phyloP scores from a whole-genome alignment of 352 stramenopile genomes.

The Globisporangium megalacanthum region DNA sequence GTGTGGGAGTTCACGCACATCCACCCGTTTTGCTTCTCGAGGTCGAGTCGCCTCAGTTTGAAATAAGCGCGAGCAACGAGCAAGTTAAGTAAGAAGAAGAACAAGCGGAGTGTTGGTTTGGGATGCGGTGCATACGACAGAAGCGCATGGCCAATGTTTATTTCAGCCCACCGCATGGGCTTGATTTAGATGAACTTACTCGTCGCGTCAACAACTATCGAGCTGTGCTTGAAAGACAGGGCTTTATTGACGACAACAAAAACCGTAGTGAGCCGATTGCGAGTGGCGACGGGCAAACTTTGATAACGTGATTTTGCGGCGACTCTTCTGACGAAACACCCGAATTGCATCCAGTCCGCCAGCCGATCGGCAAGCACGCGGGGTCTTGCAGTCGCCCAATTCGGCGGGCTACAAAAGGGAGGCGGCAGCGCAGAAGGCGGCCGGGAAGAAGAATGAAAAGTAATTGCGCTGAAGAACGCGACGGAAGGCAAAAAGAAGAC shows the following conservation, averaged over 20 bases:
- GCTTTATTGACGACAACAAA: background rate
- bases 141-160: background rate
- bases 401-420: background rate
- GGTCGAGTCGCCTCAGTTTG: too few species aligned
- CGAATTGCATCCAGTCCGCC: background rate
- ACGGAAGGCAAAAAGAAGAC: too few species aligned
- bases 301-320: background rate
- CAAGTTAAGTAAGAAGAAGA: background rate
- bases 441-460: background rate
- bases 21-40: too few species aligned
- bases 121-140: background rate
- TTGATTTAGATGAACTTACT: background rate
- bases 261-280: too few species aligned
- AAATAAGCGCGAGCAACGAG: too few species aligned
- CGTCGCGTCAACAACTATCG: background rate
- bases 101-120: background rate
- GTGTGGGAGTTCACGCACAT: too few species aligned
- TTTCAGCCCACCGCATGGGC: background rate
- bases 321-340: background rate
- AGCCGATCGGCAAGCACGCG: background rate
- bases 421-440: too few species aligned
- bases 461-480: background rate
- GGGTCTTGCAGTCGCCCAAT: background rate
- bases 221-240: background rate
- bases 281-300: background rate